Percentiles rank a stretch among this genome's conserved stretches.
Conservation (phyloP, 2,329 filamentous ascomycete genomes). For the Aspergillus jensenii region DNA sequence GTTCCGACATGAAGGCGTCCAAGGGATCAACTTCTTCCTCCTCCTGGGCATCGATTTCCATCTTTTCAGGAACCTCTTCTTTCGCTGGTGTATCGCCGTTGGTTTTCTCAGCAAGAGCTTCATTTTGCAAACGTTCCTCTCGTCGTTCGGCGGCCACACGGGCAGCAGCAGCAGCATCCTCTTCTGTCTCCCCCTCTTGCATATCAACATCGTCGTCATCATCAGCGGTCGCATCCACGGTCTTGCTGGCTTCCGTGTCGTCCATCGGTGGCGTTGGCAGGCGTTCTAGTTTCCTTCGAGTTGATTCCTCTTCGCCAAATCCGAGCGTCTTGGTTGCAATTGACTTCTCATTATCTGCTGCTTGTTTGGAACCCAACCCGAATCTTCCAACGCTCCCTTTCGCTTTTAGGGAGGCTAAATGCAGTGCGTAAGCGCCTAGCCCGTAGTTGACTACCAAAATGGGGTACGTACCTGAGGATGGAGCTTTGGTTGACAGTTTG, state of each 20-base stretch:
- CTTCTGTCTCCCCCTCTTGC: slow-evolving; percentile 77
- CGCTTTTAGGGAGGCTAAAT: slow-evolving; percentile 59
- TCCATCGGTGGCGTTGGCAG: slow-evolving; percentile 75
- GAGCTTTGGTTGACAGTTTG: slow-evolving; percentile 44
- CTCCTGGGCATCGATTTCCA: slow-evolving; percentile 33
- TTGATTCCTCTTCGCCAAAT: slow-evolving; percentile 84
- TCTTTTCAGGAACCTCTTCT: slow-evolving; percentile 42
- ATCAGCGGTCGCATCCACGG: slow-evolving; percentile 52
- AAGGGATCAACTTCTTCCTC: slow-evolving; percentile 77
- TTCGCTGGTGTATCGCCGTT: slow-evolving; percentile 49
- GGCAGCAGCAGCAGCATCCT: slow-evolving; percentile 82
- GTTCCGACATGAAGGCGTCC: slow-evolving; percentile 91
- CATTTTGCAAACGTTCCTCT: slow-evolving; percentile 61
- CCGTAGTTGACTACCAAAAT: neutral
- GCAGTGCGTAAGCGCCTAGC: slow-evolving; percentile 6
- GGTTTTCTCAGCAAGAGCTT: slow-evolving; percentile 43
- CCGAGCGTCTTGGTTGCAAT: slow-evolving; percentile 73
- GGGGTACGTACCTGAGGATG: slow-evolving; percentile 38
- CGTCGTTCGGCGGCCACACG: slow-evolving; percentile 83
- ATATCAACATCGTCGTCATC: slow-evolving; percentile 73
- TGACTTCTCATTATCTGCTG: slow-evolving; percentile 64
- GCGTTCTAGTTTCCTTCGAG: slow-evolving; percentile 85
- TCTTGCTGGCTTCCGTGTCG: slow-evolving; percentile 59
- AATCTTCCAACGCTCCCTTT: slow-evolving; percentile 79
- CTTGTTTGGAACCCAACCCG: slow-evolving; percentile 70